Conservation (phyloP, 2,329 filamentous ascomycete genomes). For the Lasiodiplodia theobromae region DNA sequence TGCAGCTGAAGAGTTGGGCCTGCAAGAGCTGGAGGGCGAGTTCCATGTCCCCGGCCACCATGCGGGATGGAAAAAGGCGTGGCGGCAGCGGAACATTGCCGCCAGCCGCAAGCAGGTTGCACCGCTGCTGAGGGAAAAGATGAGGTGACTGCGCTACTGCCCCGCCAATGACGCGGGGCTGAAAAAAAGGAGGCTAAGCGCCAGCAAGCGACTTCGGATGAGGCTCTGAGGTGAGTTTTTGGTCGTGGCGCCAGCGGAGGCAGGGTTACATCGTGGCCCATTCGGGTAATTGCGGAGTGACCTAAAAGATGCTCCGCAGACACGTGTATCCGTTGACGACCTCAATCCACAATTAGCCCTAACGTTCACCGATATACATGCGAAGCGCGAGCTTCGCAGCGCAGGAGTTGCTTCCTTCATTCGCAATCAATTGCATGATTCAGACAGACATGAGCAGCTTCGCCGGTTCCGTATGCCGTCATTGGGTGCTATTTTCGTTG, state of each 20-base stretch:
- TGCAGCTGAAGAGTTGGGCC: slow-evolving; percentile 58
- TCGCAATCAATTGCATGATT: slow-evolving; percentile 25
- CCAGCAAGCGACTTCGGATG: slow-evolving; percentile 23
- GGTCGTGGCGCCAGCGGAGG: slow-evolving; percentile 25
- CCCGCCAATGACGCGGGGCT: slow-evolving; percentile 18
- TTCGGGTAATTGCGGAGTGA: slow-evolving; percentile 26
- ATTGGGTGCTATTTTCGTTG: slow-evolving; percentile 25
- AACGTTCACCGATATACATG: slow-evolving; percentile 26
- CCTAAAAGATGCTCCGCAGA: slow-evolving; percentile 25
- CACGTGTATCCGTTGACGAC: slow-evolving; percentile 30
- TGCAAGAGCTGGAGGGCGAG: slow-evolving; percentile 62
- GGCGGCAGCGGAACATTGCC: slow-evolving; percentile 68
- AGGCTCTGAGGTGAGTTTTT: slow-evolving; percentile 26
- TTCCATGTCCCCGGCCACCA: slow-evolving; percentile 41
- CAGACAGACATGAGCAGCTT: slow-evolving; percentile 17
- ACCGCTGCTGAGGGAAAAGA: slow-evolving; percentile 60
- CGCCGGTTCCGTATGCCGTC: slow-evolving; percentile 6
- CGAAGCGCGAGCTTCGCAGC: slow-evolving; percentile 14
- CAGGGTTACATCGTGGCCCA: slow-evolving; percentile 26
- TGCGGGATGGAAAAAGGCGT: slow-evolving; percentile 63
- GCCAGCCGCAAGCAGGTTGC: slow-evolving; percentile 70
- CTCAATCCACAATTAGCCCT: slow-evolving; percentile 25
- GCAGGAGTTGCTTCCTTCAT: slow-evolving; percentile 15
- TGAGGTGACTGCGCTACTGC: slow-evolving; percentile 23
- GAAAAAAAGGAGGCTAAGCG: slow-evolving; percentile 24